Evolutionary conservation across 768 basidiomycete species (phyloP).

Genomic region (Boletus pseudo-olivaceus): DNA sequence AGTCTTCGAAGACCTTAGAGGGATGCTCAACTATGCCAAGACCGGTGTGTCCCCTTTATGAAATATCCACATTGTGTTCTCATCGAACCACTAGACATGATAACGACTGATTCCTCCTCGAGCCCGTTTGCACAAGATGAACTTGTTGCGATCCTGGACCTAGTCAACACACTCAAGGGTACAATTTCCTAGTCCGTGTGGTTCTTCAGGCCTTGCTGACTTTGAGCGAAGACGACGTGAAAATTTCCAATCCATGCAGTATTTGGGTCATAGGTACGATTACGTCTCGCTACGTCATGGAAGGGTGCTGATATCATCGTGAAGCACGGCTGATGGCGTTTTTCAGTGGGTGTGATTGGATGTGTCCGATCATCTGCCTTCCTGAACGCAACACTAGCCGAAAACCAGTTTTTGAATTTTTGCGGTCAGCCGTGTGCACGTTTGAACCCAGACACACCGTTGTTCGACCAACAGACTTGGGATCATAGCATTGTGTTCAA

Average conservation of each 20-base stretch:
- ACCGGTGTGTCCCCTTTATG: conserved; percentile 5
- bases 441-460: conserved; percentile 5
- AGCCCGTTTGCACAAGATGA: conserved; percentile 17
- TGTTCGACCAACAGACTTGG: conserved; percentile 11
- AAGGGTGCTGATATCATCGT: not conserved
- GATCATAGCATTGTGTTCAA: not conserved
- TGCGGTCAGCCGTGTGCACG: conserved; percentile 14
- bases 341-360: conserved; percentile 6
- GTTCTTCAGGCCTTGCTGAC: not conserved
- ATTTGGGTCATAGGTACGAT: conserved; percentile 17
- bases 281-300: not conserved
- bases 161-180: conserved; percentile 15
- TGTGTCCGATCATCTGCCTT: not conserved
- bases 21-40: conserved; percentile 16
- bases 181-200: not conserved
- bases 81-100: conserved; percentile 3
- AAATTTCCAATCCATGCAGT: not conserved
- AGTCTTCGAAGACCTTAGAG: conserved; percentile 8
- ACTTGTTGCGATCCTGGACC: conserved; percentile 9
- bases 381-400: conserved; percentile 1
- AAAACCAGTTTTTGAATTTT: conserved; percentile 14
- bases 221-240: not conserved
- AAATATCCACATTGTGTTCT: not conserved
- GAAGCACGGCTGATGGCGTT: conserved; percentile 11
- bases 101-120: conserved; percentile 17